Evolutionary conservation across 805 yeast species (phyloP), one percentile per base, ranked within the genome.

Genomic region (Metschnikowia cerradonensis): DNA sequence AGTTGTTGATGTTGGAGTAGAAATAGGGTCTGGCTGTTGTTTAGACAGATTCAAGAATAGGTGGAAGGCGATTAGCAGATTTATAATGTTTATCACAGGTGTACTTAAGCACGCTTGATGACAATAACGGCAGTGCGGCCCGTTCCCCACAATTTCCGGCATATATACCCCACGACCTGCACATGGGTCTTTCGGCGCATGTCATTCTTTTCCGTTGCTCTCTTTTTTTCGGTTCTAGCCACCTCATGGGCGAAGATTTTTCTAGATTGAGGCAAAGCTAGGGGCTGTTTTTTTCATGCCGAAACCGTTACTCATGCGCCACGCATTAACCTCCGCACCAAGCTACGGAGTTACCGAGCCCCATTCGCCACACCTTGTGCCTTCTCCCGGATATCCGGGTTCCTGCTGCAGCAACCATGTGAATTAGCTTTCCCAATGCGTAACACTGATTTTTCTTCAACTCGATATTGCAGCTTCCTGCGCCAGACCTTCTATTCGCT

Each of bases 121-220:
- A 44, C 47, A 32, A 43, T 22, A 22, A 17, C 33, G 32, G 47
- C 30, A 36, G 23, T 35, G 47, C 47, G 32, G 34, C 40, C 17
- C 17, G 34, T 35, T 44, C 47, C 34, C 47, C 47, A 44, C 47
- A 22, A 2, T 35, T 26, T 44, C 47, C 41, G 47, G 47, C 33
- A 44, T 10, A 23, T 11, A 6, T 15, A 3, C 17, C 41, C 14
- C 39, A 14, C 23, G 26, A 6, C 20, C 47, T 44, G 47, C 47
- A 44, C 34, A 3, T 26, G 5, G 15, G 13, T 6, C 7, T 22
- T 35, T 44, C 47, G 47, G 37, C 47, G 33, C 47, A 44, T 44
- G 23, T 17, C 10, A 14, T 10, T 19, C 14, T 4, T 13, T 17
- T 32, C 36, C 45, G 26, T 44, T 44, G 47, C 47, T 44, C 11